Evolutionary conservation across 257 asterid species (phyloP).

Genomic region (Salvia splendens): DNA sequence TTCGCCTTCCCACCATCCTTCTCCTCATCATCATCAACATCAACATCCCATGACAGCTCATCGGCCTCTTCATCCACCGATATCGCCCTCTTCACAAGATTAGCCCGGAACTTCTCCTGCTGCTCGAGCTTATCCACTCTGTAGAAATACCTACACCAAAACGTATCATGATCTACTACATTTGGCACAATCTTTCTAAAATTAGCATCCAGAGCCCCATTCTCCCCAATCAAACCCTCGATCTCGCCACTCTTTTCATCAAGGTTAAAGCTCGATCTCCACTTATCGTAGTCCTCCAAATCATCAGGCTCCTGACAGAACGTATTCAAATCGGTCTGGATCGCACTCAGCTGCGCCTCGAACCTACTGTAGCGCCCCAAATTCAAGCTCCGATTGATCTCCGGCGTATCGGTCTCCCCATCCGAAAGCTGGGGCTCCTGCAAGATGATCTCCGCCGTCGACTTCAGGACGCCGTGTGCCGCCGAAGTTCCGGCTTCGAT

Average conservation of each 20-base stretch:
- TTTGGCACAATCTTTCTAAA: constrained; percentile 53
- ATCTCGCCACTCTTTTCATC: constrained; percentile 50
- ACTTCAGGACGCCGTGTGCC: constrained; percentile 73
- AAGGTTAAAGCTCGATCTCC: constrained; percentile 57
- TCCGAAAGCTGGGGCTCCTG: constrained; percentile 55
- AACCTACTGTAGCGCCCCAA: constrained; percentile 63
- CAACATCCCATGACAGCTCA: constrained; percentile 88
- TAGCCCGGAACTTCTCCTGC: constrained; percentile 79
- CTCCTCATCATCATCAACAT: constrained; percentile 74
- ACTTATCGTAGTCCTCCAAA: constrained; percentile 58
- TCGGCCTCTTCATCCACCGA: constrained; percentile 71
- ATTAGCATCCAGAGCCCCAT: constrained; percentile 52
- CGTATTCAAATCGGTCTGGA: constrained; percentile 59
- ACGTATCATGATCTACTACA: constrained; percentile 64
- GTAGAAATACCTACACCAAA: constrained; percentile 76
- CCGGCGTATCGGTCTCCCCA: constrained; percentile 65
- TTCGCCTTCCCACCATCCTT: constrained; percentile 39
- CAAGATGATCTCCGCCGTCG: constrained; percentile 76
- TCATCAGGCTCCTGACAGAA: constrained; percentile 80
- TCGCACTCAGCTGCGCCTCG: constrained; percentile 63
- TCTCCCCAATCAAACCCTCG: constrained; percentile 56
- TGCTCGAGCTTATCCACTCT: constrained; percentile 75
- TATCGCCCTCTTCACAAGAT: constrained; percentile 73
- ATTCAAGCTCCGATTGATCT: constrained; percentile 37
- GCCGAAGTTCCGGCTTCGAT: constrained; percentile 74